phyloP scores from a whole-genome alignment of 2,329 filamentous ascomycete species.

The Verticillium klebahnii region DNA sequence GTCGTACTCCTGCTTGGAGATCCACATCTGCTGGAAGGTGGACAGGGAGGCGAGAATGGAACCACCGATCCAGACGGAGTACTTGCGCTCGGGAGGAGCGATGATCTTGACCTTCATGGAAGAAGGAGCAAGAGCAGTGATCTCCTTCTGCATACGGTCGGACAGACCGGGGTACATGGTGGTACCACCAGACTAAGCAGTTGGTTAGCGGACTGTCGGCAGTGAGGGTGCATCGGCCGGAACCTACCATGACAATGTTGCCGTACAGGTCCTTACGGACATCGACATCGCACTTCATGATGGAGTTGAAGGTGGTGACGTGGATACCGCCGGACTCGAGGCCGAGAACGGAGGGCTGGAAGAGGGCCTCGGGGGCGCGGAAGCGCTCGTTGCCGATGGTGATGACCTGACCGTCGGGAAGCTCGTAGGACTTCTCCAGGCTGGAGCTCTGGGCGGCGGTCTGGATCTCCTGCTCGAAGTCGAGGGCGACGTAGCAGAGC shows the following conservation, averaged over 20 bases:
- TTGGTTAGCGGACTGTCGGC: slow-evolving; percentile 24
- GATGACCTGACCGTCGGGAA: slow-evolving; percentile 99
- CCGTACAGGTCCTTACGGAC: slow-evolving; percentile 99
- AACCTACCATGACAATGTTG: slow-evolving; percentile 99
- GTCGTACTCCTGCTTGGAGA: slow-evolving; percentile 99
- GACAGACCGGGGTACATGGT: slow-evolving; percentile 99
- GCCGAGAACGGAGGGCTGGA: slow-evolving; percentile 97
- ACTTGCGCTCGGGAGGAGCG: slow-evolving; percentile 99
- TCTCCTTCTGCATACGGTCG: slow-evolving; percentile 99
- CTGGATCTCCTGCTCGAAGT: slow-evolving; percentile 99
- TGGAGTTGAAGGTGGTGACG: slow-evolving; percentile 99
- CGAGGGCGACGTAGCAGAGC: slow-evolving; percentile 99
- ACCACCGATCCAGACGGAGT: slow-evolving; percentile 99
- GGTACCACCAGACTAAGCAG: slow-evolving; percentile 88
- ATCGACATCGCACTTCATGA: slow-evolving; percentile 99
- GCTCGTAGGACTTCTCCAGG: slow-evolving; percentile 99
- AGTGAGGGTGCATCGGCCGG: slow-evolving; percentile 5
- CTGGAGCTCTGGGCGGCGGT: slow-evolving; percentile 97
- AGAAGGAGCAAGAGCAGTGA: slow-evolving; percentile 96
- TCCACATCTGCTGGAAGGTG: slow-evolving; percentile 99
- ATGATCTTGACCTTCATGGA: slow-evolving; percentile 99
- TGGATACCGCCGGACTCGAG: slow-evolving; percentile 98
- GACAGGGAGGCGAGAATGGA: slow-evolving; percentile 99
- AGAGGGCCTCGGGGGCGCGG: slow-evolving; percentile 98
- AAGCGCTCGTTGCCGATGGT: slow-evolving; percentile 99